These are phyloP conservation scores for Capniomyces stellatus DNA, from an alignment of 371 early-diverging fungal genomes.

Conservation along the genomic window DNA sequence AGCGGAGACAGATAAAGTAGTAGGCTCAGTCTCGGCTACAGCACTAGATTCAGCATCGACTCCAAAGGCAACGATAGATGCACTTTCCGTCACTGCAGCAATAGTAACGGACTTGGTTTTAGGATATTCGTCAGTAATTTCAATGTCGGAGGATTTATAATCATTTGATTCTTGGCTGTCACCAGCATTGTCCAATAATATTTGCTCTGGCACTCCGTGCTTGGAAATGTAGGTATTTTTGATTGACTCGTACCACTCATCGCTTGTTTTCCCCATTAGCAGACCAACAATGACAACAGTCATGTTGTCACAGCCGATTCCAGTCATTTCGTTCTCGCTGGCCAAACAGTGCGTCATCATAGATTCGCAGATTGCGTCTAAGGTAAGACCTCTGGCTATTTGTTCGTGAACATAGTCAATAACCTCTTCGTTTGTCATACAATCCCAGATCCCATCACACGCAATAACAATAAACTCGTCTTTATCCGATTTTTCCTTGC, in stretches of 20 bases:
- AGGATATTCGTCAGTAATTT: too few relatives aligned
- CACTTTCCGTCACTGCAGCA: too few relatives aligned
- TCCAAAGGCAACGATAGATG: too few relatives aligned
- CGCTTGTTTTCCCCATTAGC: conserved; percentile 46
- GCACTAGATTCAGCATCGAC: too few relatives aligned
- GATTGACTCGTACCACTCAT: conserved; percentile 41
- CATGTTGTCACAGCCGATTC: conserved; percentile 97
- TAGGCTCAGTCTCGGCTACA: too few relatives aligned
- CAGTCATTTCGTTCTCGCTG: conserved; percentile 52
- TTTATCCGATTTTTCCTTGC: conserved; percentile 34
- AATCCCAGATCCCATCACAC: conserved; percentile 98
- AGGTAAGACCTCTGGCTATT: conserved; percentile 32
- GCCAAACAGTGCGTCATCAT: conserved; percentile 86
- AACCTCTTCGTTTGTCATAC: conserved; percentile 76
- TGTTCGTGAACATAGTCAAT: conserved; percentile 53
- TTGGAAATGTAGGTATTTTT: conserved; percentile 1
- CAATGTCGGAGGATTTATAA: too few relatives aligned
- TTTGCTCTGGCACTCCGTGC: not conserved
- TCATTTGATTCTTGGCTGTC: too few relatives aligned
- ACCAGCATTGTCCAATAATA: too few relatives aligned
- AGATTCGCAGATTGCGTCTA: conserved; percentile 60
- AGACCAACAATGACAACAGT: conserved; percentile 80
- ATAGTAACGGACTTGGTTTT: too few relatives aligned
- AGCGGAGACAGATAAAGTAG: too few relatives aligned
- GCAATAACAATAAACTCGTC: conserved; percentile 90